phyloP scores from a whole-genome alignment of 2,329 filamentous ascomycete species.

The Diplodia seriata region DNA sequence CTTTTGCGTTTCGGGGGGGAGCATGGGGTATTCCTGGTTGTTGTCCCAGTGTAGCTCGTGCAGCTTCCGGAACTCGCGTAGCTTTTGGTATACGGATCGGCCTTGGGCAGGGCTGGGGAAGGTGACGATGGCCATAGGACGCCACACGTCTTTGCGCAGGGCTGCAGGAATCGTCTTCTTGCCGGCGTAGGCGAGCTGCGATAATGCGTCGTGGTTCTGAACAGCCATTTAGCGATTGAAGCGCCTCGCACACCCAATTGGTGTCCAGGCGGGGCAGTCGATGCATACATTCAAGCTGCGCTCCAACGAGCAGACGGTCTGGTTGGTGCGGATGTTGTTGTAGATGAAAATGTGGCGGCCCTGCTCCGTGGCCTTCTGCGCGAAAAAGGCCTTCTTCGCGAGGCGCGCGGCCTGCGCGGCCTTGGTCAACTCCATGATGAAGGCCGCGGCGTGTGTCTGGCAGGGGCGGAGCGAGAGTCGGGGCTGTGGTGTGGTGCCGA shows the following conservation, averaged over 20 bases:
- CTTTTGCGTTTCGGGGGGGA: constrained; percentile 45
- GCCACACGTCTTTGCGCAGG: constrained; percentile 69
- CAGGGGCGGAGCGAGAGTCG: neutral
- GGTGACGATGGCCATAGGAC: constrained; percentile 64
- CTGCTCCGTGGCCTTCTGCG: constrained; percentile 4
- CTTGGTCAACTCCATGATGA: neutral
- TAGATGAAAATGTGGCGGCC: constrained; percentile 67
- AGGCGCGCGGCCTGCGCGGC: neutral
- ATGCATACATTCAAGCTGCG: constrained; percentile 61
- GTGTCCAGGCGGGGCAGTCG: neutral
- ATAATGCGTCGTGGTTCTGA: constrained; percentile 44
- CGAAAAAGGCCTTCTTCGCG: neutral
- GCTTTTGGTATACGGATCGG: constrained; percentile 62
- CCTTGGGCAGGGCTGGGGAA: constrained; percentile 60
- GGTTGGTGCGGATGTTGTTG: constrained; percentile 66
- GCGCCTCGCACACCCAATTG: neutral
- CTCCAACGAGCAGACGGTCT: constrained; percentile 68
- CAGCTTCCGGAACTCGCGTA: constrained; percentile 66
- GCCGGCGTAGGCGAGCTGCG: constrained; percentile 67
- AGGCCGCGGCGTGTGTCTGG: neutral
- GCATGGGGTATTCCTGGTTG: constrained; percentile 36
- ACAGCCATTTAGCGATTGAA: constrained; percentile 3
- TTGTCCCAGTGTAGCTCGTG: constrained; percentile 62
- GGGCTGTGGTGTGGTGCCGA: neutral
- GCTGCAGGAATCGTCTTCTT: constrained; percentile 66